phyloP scores from a whole-genome alignment of 2,329 filamentous ascomycete species.

The Aspergillus awamori region DNA sequence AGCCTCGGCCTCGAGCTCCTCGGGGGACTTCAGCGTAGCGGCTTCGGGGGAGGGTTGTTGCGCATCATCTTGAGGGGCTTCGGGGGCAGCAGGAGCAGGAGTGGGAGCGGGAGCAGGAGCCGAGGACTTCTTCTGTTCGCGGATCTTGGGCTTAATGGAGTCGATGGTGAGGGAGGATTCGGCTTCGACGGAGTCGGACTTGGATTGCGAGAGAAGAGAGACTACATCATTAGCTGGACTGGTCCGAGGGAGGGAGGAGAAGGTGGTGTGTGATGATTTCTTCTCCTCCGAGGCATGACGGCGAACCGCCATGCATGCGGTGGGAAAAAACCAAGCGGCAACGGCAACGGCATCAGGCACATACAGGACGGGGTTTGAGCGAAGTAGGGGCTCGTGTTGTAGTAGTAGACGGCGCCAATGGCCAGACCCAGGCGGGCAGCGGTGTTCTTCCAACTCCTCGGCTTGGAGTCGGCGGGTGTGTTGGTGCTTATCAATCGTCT shows the following conservation, averaged over 20 bases:
- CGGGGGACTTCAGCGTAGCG: conserved; percentile 44
- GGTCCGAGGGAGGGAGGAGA: neutral
- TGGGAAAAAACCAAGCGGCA: conserved; percentile 10
- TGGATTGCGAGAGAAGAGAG: conserved; percentile 33
- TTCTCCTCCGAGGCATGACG: too few relatives aligned
- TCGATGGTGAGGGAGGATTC: conserved; percentile 67
- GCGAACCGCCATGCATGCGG: neutral
- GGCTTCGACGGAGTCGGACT: conserved; percentile 39
- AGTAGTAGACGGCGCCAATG: conserved; percentile 81
- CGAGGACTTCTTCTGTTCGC: conserved; percentile 30
- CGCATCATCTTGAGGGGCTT: conserved; percentile 20
- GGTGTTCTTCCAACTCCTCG: conserved; percentile 79
- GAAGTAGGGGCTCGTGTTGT: conserved; percentile 87
- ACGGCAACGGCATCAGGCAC: conserved; percentile 37
- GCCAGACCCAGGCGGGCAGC: conserved; percentile 75
- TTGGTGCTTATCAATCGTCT: conserved; percentile 59
- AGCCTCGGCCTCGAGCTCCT: conserved; percentile 76
- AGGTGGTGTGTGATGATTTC: neutral
- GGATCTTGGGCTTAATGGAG: conserved; percentile 62
- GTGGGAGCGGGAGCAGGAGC: neutral
- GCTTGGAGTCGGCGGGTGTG: conserved; percentile 61
- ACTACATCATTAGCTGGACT: conserved; percentile 25
- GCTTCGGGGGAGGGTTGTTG: conserved; percentile 19
- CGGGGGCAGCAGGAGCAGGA: conserved; percentile 16
- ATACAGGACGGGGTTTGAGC: conserved; percentile 78